Evolutionary conservation across 768 basidiomycete species (phyloP).

Genomic region (Lentinula lateritia): DNA sequence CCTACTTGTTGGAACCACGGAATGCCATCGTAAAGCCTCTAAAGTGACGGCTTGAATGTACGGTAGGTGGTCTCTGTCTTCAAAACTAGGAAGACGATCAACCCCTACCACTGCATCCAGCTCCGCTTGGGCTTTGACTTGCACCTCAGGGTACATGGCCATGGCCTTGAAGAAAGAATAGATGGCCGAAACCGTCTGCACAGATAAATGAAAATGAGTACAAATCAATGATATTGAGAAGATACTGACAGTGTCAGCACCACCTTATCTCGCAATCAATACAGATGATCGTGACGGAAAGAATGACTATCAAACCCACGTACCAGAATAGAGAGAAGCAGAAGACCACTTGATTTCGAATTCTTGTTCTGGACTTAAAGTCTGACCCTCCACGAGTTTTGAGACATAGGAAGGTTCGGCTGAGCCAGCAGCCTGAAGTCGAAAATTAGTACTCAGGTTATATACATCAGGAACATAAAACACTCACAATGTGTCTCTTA

Average conservation of each 20-base stretch:
- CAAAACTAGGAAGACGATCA: conserved; percentile 7
- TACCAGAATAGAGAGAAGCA: conserved; percentile 26
- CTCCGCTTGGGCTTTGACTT: conserved; percentile 4
- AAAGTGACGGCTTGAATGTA: conserved; percentile 2
- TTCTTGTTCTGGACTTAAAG: conserved; percentile 13
- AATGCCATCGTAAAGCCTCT: conserved; percentile 3
- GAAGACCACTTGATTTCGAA: conserved; percentile 20
- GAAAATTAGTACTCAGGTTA: too few species aligned
- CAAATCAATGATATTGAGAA: neutral
- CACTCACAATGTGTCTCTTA: conserved; percentile 38
- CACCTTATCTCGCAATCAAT: conserved; percentile 11
- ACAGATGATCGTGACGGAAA: neutral
- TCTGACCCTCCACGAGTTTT: conserved; percentile 10
- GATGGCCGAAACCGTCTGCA: conserved; percentile 17
- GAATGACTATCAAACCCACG: conserved; percentile 5
- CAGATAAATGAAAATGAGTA: neutral
- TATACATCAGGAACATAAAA: neutral
- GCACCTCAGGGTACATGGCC: conserved; percentile 12
- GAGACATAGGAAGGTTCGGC: conserved; percentile 17
- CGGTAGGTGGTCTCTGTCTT: conserved; percentile 4
- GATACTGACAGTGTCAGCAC: conserved; percentile 19
- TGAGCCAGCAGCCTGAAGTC: conserved; percentile 10
- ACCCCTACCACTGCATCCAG: conserved; percentile 2
- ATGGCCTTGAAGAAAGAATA: conserved; percentile 24
- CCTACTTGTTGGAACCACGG: conserved; percentile 3